These are phyloP conservation scores for Conringia planisiliqua DNA, from an alignment of 345 rosid species.

Conservation along the genomic window DNA sequence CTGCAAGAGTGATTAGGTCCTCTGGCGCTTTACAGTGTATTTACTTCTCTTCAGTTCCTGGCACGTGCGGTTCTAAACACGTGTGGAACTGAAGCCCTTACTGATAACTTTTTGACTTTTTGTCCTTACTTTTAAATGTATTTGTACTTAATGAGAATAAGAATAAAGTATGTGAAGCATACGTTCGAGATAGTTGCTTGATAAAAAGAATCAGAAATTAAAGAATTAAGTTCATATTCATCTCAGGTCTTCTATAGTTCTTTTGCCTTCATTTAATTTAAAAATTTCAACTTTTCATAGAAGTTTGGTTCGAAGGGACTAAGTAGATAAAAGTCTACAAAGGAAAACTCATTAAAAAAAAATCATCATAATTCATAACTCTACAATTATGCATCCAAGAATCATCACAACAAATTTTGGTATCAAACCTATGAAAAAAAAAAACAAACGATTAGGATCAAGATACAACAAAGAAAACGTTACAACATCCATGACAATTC, in stretches of 20 bases:
- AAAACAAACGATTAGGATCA: constrained; percentile 8
- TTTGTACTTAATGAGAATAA: background rate
- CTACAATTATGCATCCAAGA: background rate
- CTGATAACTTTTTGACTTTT: background rate
- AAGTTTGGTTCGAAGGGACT: background rate
- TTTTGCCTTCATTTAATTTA: background rate
- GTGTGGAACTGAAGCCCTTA: constrained; percentile 14
- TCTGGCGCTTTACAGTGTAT: constrained; percentile 19
- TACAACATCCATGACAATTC: constrained; percentile 36
- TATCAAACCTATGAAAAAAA: background rate
- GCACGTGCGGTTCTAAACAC: constrained; percentile 12
- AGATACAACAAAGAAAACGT: constrained; percentile 26
- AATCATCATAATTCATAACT: background rate
- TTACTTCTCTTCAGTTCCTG: background rate
- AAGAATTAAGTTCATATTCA: background rate
- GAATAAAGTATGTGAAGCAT: background rate
- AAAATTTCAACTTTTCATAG: background rate
- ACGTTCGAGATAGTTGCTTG: background rate
- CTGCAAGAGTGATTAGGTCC: constrained; percentile 34
- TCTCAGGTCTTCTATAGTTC: background rate
- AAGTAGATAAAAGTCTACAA: background rate
- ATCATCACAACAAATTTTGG: constrained; percentile 3
- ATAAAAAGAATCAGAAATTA: background rate
- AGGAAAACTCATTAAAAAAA: background rate
- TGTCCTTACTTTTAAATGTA: background rate